These are phyloP conservation scores for Ceriops decandra DNA, from an alignment of 345 rosid genomes.

Conservation along the genomic window DNA sequence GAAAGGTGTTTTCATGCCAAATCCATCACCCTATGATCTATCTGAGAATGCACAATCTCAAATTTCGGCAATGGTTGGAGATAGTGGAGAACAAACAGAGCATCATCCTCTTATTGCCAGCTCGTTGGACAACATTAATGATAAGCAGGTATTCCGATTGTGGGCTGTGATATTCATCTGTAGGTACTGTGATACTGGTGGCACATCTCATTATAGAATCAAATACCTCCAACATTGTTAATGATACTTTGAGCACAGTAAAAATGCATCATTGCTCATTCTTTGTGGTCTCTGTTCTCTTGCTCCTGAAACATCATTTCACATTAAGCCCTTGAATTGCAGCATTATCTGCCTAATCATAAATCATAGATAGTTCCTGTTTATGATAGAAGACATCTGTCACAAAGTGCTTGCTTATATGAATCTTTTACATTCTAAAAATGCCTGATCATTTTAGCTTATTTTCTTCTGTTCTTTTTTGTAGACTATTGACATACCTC, in stretches of 20 bases:
- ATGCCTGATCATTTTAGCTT: background rate
- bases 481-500: constrained; percentile 51
- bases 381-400: background rate
- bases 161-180: constrained; percentile 5
- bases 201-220: constrained; percentile 7
- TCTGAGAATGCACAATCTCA: constrained; percentile 43
- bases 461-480: constrained; percentile 10
- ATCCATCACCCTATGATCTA: constrained; percentile 58
- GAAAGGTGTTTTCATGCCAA: constrained; percentile 78
- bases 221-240: constrained; percentile 4
- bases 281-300: background rate
- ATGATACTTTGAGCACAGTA: constrained; percentile 5
- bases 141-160: constrained; percentile 60
- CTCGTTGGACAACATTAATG: constrained; percentile 43
- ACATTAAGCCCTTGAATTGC: background rate
- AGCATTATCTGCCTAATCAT: background rate
- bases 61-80: constrained; percentile 52
- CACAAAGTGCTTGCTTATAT: no score
- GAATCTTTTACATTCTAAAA: background rate
- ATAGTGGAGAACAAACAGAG: constrained; percentile 50
- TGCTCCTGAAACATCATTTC: background rate
- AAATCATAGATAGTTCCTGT: background rate
- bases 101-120: constrained; percentile 43
- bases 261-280: background rate
- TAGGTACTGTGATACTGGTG: background rate